phyloP scores from a whole-genome alignment of 2,329 filamentous ascomycete genomes.

The Fusarium succisae region DNA sequence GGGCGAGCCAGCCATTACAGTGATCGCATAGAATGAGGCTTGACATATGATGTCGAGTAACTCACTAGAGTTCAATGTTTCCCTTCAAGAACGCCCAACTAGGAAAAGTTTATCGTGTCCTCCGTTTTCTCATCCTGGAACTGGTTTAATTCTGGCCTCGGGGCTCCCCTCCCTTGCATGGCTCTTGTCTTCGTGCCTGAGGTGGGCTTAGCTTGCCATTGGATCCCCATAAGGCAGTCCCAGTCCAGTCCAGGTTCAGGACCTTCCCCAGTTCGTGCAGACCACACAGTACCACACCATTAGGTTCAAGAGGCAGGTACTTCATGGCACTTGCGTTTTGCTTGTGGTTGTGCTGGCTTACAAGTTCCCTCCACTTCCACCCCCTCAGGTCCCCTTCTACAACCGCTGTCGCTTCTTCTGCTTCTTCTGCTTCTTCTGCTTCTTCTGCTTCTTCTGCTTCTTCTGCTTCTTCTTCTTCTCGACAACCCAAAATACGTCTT shows the following conservation, averaged over 20 bases:
- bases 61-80: conserved; percentile 10
- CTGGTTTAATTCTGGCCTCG: conserved; percentile 9
- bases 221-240: conserved; percentile 14
- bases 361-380: conserved; percentile 31
- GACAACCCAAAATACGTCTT: conserved; percentile 5
- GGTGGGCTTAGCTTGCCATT: conserved; percentile 18
- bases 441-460: background rate
- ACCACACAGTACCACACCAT: conserved; percentile 21
- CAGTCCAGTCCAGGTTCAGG: background rate
- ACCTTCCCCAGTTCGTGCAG: conserved; percentile 27
- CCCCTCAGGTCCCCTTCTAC: conserved; percentile 19
- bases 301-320: conserved; percentile 5
- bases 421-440: background rate
- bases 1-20: background rate
- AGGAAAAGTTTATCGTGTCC: conserved; percentile 22
- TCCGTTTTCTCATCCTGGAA: conserved; percentile 12
- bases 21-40: conserved; percentile 23
- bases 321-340: conserved; percentile 16
- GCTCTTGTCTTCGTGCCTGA: conserved; percentile 22
- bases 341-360: conserved; percentile 22
- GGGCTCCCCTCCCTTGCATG: conserved; percentile 24
- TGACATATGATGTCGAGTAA: conserved; percentile 1
- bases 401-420: background rate
- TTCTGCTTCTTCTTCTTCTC: background rate
- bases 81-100: conserved; percentile 6